Conservation (phyloP, 345 rosid genomes). For the Eutrema heterophyllum region DNA sequence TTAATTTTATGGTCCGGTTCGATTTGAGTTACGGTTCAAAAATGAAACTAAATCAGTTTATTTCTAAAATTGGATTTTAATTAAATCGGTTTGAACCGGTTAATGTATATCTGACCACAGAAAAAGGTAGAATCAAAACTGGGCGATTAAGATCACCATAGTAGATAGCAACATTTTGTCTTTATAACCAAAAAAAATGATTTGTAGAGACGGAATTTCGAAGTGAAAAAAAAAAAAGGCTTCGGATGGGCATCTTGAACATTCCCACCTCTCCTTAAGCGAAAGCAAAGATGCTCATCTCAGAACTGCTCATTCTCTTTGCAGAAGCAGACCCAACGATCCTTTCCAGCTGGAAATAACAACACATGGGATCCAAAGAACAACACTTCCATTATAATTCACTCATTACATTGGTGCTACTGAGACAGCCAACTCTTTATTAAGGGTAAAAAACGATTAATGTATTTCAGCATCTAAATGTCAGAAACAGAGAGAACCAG, state of each 20-base stretch:
- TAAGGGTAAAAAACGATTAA: background rate
- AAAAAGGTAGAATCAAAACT: background rate
- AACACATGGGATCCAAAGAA: background rate
- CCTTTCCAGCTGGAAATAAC: constrained; percentile 64
- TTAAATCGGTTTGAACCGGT: background rate
- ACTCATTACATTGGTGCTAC: background rate
- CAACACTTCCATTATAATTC: constrained; percentile 3
- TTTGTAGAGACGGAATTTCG: too few species aligned
- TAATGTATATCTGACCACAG: background rate
- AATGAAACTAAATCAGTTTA: background rate
- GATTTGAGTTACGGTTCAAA: background rate
- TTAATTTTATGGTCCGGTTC: background rate
- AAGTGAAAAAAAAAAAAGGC: background rate
- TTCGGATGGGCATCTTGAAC: background rate
- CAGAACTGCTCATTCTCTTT: constrained; percentile 64
- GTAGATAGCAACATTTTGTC: background rate
- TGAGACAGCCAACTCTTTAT: background rate
- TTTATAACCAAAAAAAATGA: background rate
- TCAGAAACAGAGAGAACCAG: background rate
- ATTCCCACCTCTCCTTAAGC: constrained; percentile 30
- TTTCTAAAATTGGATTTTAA: background rate
- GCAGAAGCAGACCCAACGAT: constrained; percentile 65
- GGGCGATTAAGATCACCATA: background rate
- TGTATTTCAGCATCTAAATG: background rate
- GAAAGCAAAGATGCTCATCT: constrained; percentile 63